Conservation (phyloP, 371 early-diverging fungal genomes). For the Mycotypha africana region DNA sequence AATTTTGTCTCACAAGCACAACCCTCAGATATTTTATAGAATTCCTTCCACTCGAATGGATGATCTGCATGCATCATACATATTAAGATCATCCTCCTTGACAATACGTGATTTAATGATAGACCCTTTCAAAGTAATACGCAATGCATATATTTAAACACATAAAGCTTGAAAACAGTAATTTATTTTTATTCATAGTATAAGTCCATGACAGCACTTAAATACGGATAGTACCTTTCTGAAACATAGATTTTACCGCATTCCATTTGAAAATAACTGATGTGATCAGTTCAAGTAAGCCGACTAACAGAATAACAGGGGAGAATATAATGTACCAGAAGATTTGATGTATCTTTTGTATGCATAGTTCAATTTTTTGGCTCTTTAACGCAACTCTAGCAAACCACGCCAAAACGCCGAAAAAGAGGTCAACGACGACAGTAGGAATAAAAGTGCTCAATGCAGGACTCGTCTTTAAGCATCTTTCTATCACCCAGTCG, state of each 20-base stretch:
- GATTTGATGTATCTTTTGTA: conserved; percentile 29
- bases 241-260: conserved; percentile 1
- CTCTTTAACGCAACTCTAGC: conserved; percentile 4
- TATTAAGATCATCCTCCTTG: no score
- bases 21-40: no score
- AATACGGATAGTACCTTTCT: background rate
- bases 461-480: conserved; percentile 4
- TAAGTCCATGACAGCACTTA: background rate
- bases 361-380: conserved; percentile 6
- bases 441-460: conserved; percentile 24
- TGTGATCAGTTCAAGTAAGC: conserved; percentile 9
- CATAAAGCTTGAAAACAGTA: no score
- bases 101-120: no score
- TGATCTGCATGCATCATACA: no score
- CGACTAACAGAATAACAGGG: conserved; percentile 26
- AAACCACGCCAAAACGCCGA: conserved; percentile 13
- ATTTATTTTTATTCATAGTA: no score
- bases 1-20: no score
- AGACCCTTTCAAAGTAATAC: no score
- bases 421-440: conserved; percentile 21
- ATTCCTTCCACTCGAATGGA: no score
- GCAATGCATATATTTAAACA: no score
- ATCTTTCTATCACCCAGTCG: conserved; percentile 15
- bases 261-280: conserved; percentile 5
- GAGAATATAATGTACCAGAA: conserved; percentile 33